phyloP scores from a whole-genome alignment of 345 rosid genomes.

The Sonneratia caseolaris region DNA sequence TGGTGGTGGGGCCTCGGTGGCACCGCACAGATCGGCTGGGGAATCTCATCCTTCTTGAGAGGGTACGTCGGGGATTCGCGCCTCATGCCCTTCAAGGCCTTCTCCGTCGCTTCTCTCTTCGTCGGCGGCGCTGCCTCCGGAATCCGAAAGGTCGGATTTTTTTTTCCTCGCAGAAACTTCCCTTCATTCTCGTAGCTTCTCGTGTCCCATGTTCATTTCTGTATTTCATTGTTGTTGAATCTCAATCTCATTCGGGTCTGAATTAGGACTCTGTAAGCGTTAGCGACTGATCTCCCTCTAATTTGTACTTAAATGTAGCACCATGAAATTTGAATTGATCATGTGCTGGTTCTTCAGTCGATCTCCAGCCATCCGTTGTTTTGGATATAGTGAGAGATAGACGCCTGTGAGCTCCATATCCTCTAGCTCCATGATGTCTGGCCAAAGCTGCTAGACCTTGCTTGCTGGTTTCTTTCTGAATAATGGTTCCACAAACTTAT shows the following conservation, averaged over 20 bases:
- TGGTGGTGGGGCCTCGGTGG: constrained; percentile 41
- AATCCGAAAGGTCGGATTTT: constrained; percentile 31
- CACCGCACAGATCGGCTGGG: constrained; percentile 36
- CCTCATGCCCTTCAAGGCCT: constrained; percentile 53
- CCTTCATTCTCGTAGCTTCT: background rate
- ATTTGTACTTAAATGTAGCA: no score
- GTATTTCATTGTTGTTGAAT: background rate
- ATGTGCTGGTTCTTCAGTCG: no score
- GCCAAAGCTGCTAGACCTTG: background rate
- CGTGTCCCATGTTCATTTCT: background rate
- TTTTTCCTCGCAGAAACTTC: no score
- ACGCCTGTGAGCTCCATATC: no score
- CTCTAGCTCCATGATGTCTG: no score
- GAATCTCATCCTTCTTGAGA: constrained; percentile 28
- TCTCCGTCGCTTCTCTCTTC: constrained; percentile 50
- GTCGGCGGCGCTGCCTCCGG: constrained; percentile 49
- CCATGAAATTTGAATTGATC: no score
- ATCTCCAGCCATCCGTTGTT: no score
- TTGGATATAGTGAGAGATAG: no score
- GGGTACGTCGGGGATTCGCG: constrained; percentile 49
- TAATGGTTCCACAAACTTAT: background rate
- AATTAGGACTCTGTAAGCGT: no score
- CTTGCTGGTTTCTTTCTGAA: background rate
- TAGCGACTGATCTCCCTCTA: no score
- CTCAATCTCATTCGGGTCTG: no score